Evolutionary conservation across 2,329 filamentous ascomycete genomes (phyloP).

Genomic region (Juglanconis oblonga): DNA sequence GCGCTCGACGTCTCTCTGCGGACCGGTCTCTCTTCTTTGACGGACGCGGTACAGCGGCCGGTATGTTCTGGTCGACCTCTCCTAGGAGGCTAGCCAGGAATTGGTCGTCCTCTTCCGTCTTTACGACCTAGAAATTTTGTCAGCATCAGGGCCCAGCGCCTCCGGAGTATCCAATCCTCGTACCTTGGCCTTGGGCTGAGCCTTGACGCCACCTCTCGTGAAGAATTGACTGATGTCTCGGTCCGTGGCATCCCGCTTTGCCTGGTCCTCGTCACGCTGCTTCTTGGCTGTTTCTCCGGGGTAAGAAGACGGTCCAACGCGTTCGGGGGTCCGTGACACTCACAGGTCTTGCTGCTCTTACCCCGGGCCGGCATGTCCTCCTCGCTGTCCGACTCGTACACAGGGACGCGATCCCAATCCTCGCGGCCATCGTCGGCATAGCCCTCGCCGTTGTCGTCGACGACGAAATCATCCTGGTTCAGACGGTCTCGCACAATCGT

Average conservation of each 20-base stretch:
- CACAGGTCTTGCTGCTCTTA: constrained; percentile 51
- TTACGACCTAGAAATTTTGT: constrained; percentile 53
- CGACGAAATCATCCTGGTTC: constrained; percentile 95
- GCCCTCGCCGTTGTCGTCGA: constrained; percentile 95
- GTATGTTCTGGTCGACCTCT: constrained; percentile 78
- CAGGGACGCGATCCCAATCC: constrained; percentile 77
- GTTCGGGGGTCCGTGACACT: constrained; percentile 19
- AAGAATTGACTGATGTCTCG: constrained; percentile 95
- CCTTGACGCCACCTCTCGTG: constrained; percentile 66
- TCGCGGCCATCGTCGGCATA: constrained; percentile 96
- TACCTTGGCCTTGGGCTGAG: constrained; percentile 79
- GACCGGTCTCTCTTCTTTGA: constrained; percentile 67
- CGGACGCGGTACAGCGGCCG: constrained; percentile 50
- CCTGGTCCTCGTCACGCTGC: constrained; percentile 81
- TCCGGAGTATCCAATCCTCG: constrained; percentile 14
- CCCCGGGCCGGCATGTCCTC: constrained; percentile 52
- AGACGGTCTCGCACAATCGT: constrained; percentile 86
- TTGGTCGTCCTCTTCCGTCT: constrained; percentile 82
- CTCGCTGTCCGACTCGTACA: constrained; percentile 73
- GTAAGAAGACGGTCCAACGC: neutral
- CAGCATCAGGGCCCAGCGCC: constrained; percentile 8
- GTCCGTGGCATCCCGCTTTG: constrained; percentile 82
- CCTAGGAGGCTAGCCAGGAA: constrained; percentile 83
- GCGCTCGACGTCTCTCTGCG: constrained; percentile 72
- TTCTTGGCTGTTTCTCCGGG: constrained; percentile 61